A percentile compares a stretch with the other conserved stretches of the same genome.
phyloP scores from a whole-genome alignment of 2,329 filamentous ascomycete genomes.

The Aspergillus sp. region DNA sequence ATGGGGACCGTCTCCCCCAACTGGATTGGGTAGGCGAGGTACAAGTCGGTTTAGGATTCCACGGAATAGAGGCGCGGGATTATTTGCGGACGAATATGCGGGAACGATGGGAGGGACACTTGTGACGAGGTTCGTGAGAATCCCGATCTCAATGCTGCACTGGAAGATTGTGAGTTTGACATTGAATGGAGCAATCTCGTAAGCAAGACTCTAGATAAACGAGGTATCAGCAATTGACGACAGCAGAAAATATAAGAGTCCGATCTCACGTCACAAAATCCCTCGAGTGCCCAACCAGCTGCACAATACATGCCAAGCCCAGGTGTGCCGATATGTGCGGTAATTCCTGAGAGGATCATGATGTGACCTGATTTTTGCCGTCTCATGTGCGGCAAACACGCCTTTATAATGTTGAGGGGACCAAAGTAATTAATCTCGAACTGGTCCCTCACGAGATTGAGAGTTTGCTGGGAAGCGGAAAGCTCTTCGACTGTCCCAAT shows the following conservation, averaged over 20 bases:
- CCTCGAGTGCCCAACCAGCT: constrained; percentile 90
- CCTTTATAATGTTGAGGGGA: constrained; percentile 93
- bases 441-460: constrained; percentile 80
- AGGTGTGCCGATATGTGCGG: constrained; percentile 88
- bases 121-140: constrained; percentile 81
- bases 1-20: constrained; percentile 11
- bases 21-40: constrained; percentile 64
- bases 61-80: constrained; percentile 75
- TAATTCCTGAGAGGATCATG: constrained; percentile 83
- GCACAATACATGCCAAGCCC: constrained; percentile 89
- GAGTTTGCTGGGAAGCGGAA: constrained; percentile 66
- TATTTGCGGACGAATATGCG: constrained; percentile 65
- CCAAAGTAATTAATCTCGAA: constrained; percentile 96
- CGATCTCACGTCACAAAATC: constrained; percentile 74
- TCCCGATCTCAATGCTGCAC: constrained; percentile 87
- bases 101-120: constrained; percentile 73
- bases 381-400: constrained; percentile 75
- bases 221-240: constrained; percentile 5
- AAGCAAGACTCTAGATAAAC: constrained; percentile 65
- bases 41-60: constrained; percentile 79
- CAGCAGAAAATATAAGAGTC: background rate
- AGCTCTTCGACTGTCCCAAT: constrained; percentile 91
- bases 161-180: constrained; percentile 95
- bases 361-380: constrained; percentile 82
- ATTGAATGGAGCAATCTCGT: constrained; percentile 96